Evolutionary conservation across 768 basidiomycete genomes (phyloP), one percentile per base, ranked within the genome.

Genomic region (Podaxis sp.): DNA sequence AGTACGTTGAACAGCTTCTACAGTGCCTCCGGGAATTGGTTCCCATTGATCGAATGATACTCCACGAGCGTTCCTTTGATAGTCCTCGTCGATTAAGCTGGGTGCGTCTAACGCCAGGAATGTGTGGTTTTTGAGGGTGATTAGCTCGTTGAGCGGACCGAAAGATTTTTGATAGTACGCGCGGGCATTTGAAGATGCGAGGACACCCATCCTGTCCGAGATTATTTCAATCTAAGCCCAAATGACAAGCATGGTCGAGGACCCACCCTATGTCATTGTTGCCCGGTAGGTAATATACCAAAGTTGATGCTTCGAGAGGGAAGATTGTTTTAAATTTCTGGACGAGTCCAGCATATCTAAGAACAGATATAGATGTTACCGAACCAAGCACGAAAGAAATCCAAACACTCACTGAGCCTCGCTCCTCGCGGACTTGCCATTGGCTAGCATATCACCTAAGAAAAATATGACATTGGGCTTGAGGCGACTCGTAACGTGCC

Each of bases 41-140:
- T 68, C 69, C 88, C 88, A 91, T 43, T 80, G 71, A 40, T 80
- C 79, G 65, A 84, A 91, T 8, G 77, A 72, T 15, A 76, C 69
- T 7, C 77, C 79, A 13, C 71, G 77, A 2, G 79, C 82, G 22
- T 85, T 78, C 29, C 87, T 85, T 36, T 80, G 80, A 68, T 92
- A 91, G 68, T 93, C 91, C 72, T 93, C 90, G 62, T 94, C 91
- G 12, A 92, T 86, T 24, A 94, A 79, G n/a, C 84, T 88, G 1
- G 92, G 88, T 2, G 91, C 85, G 68, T 94, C 85, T 19, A 94
- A 72, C 53, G 86, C 75, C n/a, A 93, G 71, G 54, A 94, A 81
- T 0, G 85, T 85, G 68, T 93, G 89, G 52, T 89, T 92, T 7
- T 83, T 82, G 64, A 93, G 76, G 3, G 78, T 70, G 59, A 91